Conservation (phyloP, 2,329 filamentous ascomycete genomes). For the Ascochyta viciae-villosae region DNA sequence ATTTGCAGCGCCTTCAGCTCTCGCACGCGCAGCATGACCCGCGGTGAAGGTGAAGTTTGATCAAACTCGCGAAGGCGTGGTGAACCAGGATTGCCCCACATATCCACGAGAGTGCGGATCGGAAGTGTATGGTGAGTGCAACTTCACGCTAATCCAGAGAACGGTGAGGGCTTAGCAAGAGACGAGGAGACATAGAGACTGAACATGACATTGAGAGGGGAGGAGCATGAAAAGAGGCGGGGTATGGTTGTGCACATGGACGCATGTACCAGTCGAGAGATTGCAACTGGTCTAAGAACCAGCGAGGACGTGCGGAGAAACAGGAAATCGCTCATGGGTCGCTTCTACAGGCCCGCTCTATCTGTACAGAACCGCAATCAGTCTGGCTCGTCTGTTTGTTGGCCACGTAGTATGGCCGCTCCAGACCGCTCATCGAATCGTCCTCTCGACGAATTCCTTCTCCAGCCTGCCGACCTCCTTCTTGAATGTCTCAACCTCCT, state of each 20-base stretch:
- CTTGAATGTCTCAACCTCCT: conserved; percentile 91
- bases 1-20: too few relatives aligned
- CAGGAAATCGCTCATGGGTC: conserved; percentile 8
- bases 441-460: conserved; percentile 84
- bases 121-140: too few relatives aligned
- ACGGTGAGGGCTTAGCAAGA: neutral
- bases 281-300: neutral
- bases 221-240: neutral
- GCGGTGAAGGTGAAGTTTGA: neutral
- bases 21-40: neutral
- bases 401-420: neutral
- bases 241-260: neutral
- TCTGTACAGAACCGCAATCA: conserved; percentile 9
- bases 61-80: too few relatives aligned
- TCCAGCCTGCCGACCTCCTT: conserved; percentile 86
- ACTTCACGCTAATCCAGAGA: neutral
- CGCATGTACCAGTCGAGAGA: neutral
- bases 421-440: conserved; percentile 59
- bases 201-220: neutral
- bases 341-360: conserved; percentile 13
- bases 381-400: neutral
- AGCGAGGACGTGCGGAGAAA: neutral
- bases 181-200: neutral
- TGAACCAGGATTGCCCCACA: too few relatives aligned
- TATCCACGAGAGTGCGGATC: too few relatives aligned